Evolutionary conservation across 2,329 filamentous ascomycete genomes (phyloP), one percentile per base, ranked within the genome.

Genomic region (Pseudocercospora fijiensis): DNA sequence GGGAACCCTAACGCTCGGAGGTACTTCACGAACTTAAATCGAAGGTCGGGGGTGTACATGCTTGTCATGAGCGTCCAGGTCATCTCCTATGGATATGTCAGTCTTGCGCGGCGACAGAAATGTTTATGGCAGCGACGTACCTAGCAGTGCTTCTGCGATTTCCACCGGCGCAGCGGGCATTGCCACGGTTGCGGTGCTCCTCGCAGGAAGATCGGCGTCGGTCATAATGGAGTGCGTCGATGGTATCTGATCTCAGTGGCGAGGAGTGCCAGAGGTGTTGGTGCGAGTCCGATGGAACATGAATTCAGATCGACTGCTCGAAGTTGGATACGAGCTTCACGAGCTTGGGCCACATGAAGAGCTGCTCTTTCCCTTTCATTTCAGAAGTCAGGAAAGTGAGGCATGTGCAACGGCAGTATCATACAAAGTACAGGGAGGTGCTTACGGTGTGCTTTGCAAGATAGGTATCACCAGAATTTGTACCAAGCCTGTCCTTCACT

Each of bases 381-480:
- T 41, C 37, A 41, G 37, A 41, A 41, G 16, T 18, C 16, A n/a
- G 18, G 16, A 18, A 7, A 41, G 1, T 4, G 4, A 41, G 16
- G 37, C 37, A 18, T 41, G 37, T 41, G 6, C 37, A 18, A 41
- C 37, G 37, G 13, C 13, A 41, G 3, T n/a, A 41, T 41, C 6
- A 18, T 41, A 41, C 37, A 18, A 8, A n/a, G 16, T 41, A 41
- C 37, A 7, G 37, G 16, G 37, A 41, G 33, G 18, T 41, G 37
- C 37, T n/a, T 41, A 18, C 37, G 18, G 37, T 41, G 37, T 41
- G 37, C 3, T 41, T n/a, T 41, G 37, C 37, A 41, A 41, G 37
- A 41, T 30, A 24, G 26, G 49, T 28, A 27, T 69, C 65, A 76
- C 75, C 75, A 77, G 1, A 75, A 64, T 68, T 76, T 75, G 67